phyloP scores from a whole-genome alignment of 2,329 filamentous ascomycete genomes.

The Alternaria burnsii region DNA sequence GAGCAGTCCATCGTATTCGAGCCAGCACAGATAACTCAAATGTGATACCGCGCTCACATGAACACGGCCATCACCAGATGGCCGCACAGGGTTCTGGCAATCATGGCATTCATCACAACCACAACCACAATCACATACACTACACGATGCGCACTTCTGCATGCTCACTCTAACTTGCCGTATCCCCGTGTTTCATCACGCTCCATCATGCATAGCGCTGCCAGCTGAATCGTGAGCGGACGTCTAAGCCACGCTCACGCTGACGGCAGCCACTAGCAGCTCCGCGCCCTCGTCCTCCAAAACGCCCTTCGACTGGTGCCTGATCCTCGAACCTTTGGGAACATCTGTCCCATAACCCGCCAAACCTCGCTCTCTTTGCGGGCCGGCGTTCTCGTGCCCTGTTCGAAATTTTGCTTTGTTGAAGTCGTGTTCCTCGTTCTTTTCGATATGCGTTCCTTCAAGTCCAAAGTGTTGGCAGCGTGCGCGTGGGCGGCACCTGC shows the following conservation, averaged over 20 bases:
- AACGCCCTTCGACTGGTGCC: constrained; percentile 42
- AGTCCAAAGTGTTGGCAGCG: constrained; percentile 42
- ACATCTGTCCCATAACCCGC: constrained; percentile 30
- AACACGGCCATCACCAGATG: constrained; percentile 17
- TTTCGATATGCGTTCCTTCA: constrained; percentile 44
- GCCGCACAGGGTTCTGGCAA: constrained; percentile 7
- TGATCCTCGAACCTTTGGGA: constrained; percentile 32
- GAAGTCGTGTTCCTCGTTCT: constrained; percentile 16
- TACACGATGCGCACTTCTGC: background rate
- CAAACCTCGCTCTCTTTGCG: constrained; percentile 29
- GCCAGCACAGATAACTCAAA: background rate
- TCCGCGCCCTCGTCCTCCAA: constrained; percentile 19
- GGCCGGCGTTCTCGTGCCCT: constrained; percentile 18
- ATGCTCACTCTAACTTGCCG: constrained; percentile 1
- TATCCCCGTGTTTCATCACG: constrained; percentile 25
- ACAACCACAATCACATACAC: background rate
- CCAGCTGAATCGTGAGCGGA: constrained; percentile 31
- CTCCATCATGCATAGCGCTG: constrained; percentile 24
- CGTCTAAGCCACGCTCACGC: constrained; percentile 42
- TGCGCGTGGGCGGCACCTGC: constrained; percentile 40
- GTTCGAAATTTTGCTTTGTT: constrained; percentile 8
- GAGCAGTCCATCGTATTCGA: background rate
- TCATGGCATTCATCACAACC: background rate
- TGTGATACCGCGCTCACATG: background rate
- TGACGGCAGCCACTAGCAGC: constrained; percentile 21